Percentiles rank a stretch among this genome's conserved stretches.
Conservation (phyloP, 805 yeast genomes). For the Candida michaelii region DNA sequence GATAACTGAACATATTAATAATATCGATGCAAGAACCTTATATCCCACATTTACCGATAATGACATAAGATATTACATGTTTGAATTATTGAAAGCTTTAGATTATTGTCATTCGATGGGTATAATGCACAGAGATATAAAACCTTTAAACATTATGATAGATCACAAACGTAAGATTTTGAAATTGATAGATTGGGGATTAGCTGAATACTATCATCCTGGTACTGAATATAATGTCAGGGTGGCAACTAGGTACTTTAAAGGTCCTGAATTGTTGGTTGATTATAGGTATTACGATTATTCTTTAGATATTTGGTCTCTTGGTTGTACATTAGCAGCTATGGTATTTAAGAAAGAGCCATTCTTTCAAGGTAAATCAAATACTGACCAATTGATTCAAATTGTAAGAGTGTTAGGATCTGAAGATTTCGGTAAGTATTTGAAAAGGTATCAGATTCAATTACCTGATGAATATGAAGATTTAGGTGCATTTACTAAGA, state of each 20-base stretch:
- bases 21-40: constrained; percentile 76
- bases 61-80: constrained; percentile 83
- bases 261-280: constrained; percentile 89
- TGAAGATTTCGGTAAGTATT: constrained; percentile 67
- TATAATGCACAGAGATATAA: constrained; percentile 92
- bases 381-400: constrained; percentile 87
- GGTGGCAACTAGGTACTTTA: constrained; percentile 89
- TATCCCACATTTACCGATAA: constrained; percentile 74
- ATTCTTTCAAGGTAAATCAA: constrained; percentile 86
- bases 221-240: constrained; percentile 89
- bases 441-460: constrained; percentile 67
- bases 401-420: constrained; percentile 88
- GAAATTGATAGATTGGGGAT: constrained; percentile 91
- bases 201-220: constrained; percentile 91
- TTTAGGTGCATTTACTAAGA: constrained; percentile 62
- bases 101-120: constrained; percentile 94
- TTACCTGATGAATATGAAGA: constrained; percentile 77
- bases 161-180: constrained; percentile 71
- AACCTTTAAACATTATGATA: constrained; percentile 95
- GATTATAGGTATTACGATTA: constrained; percentile 88
- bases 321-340: constrained; percentile 90
- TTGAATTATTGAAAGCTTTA: constrained; percentile 75
- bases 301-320: constrained; percentile 90
- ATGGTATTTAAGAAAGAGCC: constrained; percentile 90
- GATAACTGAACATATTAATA: constrained; percentile 80